phyloP scores from a whole-genome alignment of 1,284 basidiomycete species.

The Neolentinus lepideus region DNA sequence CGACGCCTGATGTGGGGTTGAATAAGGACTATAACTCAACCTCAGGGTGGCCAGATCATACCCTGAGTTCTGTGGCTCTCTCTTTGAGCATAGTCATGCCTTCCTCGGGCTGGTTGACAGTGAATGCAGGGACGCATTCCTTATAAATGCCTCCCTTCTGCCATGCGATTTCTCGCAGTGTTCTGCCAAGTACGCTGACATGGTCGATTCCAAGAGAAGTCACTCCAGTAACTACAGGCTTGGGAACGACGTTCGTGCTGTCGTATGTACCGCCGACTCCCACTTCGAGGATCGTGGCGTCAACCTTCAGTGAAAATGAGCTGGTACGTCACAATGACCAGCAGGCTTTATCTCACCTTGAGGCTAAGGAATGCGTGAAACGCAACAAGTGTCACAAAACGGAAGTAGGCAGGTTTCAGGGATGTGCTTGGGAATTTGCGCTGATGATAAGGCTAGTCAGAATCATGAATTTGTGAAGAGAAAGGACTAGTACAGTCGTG shows the following conservation, averaged over 20 bases:
- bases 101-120: slow-evolving; percentile 70
- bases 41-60: slow-evolving; percentile 41
- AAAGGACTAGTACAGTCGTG: slow-evolving; percentile 35
- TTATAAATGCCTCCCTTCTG: slow-evolving; percentile 99
- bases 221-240: slow-evolving; percentile 85
- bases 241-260: slow-evolving; percentile 93
- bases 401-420: slow-evolving; percentile 87
- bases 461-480: slow-evolving; percentile 5
- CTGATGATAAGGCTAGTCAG: slow-evolving; percentile 23
- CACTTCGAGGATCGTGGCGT: slow-evolving; percentile 94
- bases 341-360: slow-evolving; percentile 34
- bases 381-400: slow-evolving; percentile 88
- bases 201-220: slow-evolving; percentile 94
- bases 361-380: slow-evolving; percentile 85
- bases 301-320: slow-evolving; percentile 34
- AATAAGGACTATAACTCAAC: not conserved
- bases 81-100: slow-evolving; percentile 62
- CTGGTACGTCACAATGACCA: not conserved
- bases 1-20: slow-evolving; percentile 38
- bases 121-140: slow-evolving; percentile 81
- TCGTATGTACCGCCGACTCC: slow-evolving; percentile 95
- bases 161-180: slow-evolving; percentile 84
- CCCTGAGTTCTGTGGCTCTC: slow-evolving; percentile 64
- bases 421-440: slow-evolving; percentile 52
- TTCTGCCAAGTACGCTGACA: slow-evolving; percentile 85